phyloP scores from a whole-genome alignment of 1,139 yeast species.

The Geotrichum reessii region DNA sequence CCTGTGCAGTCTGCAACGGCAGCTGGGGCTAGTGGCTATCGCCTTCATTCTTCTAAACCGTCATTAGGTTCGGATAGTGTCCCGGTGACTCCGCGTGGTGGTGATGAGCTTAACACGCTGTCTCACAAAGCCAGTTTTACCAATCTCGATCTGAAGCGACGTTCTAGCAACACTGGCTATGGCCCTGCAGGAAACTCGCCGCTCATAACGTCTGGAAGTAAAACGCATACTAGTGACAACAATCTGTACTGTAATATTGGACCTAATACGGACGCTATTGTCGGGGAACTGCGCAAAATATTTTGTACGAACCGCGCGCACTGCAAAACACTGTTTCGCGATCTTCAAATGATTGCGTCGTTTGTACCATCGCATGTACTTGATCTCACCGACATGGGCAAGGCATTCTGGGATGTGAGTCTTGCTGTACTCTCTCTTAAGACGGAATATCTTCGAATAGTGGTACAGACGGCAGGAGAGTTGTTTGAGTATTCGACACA shows the following conservation, averaged over 20 bases:
- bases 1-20: background rate
- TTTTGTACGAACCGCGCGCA: constrained; percentile 27
- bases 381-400: constrained; percentile 34
- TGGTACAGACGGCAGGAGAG: constrained; percentile 34
- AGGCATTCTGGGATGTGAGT: constrained; percentile 38
- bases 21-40: background rate
- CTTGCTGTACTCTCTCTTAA: constrained; percentile 36
- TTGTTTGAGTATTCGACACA: constrained; percentile 33
- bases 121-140: background rate
- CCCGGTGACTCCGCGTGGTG: background rate
- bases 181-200: constrained; percentile 1
- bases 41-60: background rate
- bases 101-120: background rate
- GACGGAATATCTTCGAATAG: constrained; percentile 31
- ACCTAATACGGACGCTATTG: constrained; percentile 35
- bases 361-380: constrained; percentile 34
- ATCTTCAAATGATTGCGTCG: constrained; percentile 36
- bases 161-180: background rate
- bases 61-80: background rate
- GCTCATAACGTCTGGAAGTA: background rate
- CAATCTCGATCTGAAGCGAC: background rate
- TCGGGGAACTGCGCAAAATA: constrained; percentile 31
- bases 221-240: constrained; percentile 1
- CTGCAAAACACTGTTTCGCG: constrained; percentile 35
- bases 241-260: background rate